These are phyloP conservation scores for Boehmeria nivea DNA, from an alignment of 306 rosid genomes.

Conservation along the genomic window DNA sequence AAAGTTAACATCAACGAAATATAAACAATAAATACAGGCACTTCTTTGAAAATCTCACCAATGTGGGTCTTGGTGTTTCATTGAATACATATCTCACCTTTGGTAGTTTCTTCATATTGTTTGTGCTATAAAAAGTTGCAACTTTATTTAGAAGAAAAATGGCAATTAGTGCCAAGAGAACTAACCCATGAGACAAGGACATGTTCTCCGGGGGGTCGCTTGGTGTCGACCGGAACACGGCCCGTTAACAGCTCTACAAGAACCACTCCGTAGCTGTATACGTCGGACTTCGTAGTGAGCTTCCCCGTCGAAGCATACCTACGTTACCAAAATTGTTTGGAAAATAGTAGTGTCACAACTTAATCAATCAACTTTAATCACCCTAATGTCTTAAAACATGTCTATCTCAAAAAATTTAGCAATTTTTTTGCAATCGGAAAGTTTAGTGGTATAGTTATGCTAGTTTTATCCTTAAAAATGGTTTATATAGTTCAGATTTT, in stretches of 20 bases:
- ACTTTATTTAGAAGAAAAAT: background rate
- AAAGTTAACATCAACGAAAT: background rate
- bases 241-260: conserved; percentile 91
- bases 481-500: no score
- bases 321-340: conserved; percentile 19
- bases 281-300: conserved; percentile 91
- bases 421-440: no score
- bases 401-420: no score
- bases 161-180: conserved; percentile 14
- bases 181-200: conserved; percentile 95
- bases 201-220: conserved; percentile 78
- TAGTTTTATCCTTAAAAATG: no score
- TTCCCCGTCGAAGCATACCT: conserved; percentile 91
- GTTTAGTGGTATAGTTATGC: no score
- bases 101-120: no score
- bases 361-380: no score
- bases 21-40: background rate
- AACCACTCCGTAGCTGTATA: conserved; percentile 89
- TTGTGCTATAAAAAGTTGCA: background rate
- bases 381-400: no score
- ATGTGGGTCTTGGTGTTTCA: background rate
- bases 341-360: background rate
- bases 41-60: no score
- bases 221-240: conserved; percentile 79
- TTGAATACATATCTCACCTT: no score